Base-by-base conservation (phyloP, 2,329 filamentous ascomycete species). In the Phyllosticta citribraziliensis region DNA sequence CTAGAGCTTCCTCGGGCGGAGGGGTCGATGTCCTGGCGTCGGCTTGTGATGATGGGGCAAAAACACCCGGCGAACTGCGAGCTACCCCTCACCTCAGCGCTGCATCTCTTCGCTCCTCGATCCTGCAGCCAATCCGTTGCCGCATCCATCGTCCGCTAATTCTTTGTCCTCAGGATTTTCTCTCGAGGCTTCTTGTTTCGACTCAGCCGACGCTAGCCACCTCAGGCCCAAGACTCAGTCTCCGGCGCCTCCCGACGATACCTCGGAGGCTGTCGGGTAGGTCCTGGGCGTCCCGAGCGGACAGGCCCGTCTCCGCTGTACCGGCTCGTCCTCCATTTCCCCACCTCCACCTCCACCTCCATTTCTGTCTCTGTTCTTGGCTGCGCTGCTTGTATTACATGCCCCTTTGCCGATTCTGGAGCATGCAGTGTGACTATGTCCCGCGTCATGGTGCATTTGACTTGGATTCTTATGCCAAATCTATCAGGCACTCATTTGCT, bases 41-140 rank as follows among this genome's bases (percentile, higher is more conserved):
- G 59, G 59, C 59, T 61, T 61, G 59, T 61, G 59, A 61, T 56
- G 51, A 20, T 53, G 58, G 54, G 59, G 59, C 40, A 57, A 61
- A 40, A 25, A 20, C n/a, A 14, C 14, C 53, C 25, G 53, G 30
- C 54, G 52, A 27, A 17, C 51, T 12, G 19, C 20, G 3, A n/a
- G 40, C 40, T 47, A 47, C 40, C 14, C 40, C 40, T 8, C 33
- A 40, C 33, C 40, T 8, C 33, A 40, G 8, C 12, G 33, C 33
- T n/a, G 40, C 40, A 47, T 2, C 40, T 47, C 17, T n/a, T n/a
- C n/a, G n/a, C n/a, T n/a, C n/a, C n/a, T 47, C 14, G 14, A 47
- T 47, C 40, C 40, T 47, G 40, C 40, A 47, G 4, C 6, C 14
- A 47, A n/a, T 8, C 40, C 40, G 40, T n/a, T 47, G 40, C 40